Percentiles rank a stretch among this genome's conserved stretches.
Conservation (phyloP, 768 basidiomycete species). For the Boletus patriciae region DNA sequence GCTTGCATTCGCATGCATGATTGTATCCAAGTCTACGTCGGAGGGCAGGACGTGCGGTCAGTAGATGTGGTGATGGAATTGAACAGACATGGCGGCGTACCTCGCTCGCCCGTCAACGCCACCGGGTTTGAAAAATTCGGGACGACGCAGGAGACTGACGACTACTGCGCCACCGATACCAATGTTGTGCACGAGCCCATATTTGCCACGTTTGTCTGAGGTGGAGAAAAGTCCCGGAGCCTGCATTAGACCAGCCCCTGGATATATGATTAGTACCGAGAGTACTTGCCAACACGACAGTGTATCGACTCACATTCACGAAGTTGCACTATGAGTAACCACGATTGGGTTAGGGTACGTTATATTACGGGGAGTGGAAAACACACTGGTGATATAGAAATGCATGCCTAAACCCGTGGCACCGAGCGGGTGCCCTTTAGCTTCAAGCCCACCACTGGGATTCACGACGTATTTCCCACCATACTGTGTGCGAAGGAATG, state of each 20-base stretch:
- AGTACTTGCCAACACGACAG: neutral
- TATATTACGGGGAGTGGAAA: neutral
- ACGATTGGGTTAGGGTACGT: neutral
- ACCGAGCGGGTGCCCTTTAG: constrained; percentile 86
- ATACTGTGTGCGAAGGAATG: constrained; percentile 44
- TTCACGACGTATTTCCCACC: constrained; percentile 86
- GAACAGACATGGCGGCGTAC: constrained; percentile 35
- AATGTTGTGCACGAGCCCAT: constrained; percentile 79
- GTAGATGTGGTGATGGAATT: neutral
- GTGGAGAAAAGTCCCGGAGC: constrained; percentile 65
- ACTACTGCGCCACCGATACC: constrained; percentile 82
- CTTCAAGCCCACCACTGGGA: constrained; percentile 82
- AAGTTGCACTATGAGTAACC: constrained; percentile 64
- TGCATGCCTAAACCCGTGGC: constrained; percentile 86
- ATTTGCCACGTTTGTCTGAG: constrained; percentile 69
- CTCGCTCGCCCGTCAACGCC: constrained; percentile 66
- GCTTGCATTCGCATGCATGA: constrained; percentile 66
- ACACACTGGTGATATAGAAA: constrained; percentile 77
- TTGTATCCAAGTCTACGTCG: constrained; percentile 70
- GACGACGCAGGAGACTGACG: constrained; percentile 70
- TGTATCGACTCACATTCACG: constrained; percentile 54
- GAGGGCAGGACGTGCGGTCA: neutral
- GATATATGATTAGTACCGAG: neutral
- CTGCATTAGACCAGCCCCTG: constrained; percentile 87
- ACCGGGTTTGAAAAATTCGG: constrained; percentile 71